phyloP scores from a whole-genome alignment of 1,284 basidiomycete genomes.

The Irpex sp. region DNA sequence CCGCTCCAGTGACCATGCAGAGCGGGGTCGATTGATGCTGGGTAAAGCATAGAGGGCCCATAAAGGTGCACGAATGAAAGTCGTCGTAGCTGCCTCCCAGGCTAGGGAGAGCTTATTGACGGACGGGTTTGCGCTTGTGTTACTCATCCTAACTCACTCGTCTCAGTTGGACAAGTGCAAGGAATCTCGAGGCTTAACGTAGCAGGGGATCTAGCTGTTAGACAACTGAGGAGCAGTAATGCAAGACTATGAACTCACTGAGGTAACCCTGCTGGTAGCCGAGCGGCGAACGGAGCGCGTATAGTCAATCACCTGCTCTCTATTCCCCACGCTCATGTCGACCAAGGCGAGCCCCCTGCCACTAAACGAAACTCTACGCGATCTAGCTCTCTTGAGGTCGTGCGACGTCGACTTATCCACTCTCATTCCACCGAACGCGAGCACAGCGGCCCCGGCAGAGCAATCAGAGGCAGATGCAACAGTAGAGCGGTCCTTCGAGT shows the following conservation, averaged over 20 bases:
- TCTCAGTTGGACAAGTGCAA: too few species aligned
- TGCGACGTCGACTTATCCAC: conserved; percentile 53
- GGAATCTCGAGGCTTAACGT: neutral
- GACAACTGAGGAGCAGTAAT: too few species aligned
- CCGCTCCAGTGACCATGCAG: conserved; percentile 1
- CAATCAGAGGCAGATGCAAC: conserved; percentile 29
- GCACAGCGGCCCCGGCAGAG: conserved; percentile 22
- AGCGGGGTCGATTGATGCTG: conserved; percentile 1
- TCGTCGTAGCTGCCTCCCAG: neutral
- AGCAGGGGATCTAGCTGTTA: neutral
- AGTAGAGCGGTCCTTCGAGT: conserved; percentile 50
- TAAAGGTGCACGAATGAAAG: conserved; percentile 3
- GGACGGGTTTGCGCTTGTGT: neutral
- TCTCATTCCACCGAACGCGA: conserved; percentile 25
- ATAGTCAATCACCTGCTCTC: neutral
- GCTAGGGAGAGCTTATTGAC: neutral
- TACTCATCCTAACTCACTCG: neutral
- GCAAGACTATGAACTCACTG: too few species aligned
- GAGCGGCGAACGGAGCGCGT: neutral
- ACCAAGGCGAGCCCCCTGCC: conserved; percentile 50
- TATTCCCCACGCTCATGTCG: conserved; percentile 22
- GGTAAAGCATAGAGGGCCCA: conserved; percentile 8
- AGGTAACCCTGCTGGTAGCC: neutral
- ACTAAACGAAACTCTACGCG: conserved; percentile 59
- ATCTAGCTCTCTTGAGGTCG: conserved; percentile 66